Percentiles rank a stretch among this genome's conserved stretches.
These are phyloP conservation scores for Chalara sp. DNA, from an alignment of 2,329 filamentous ascomycete genomes.

Conservation along the genomic window DNA sequence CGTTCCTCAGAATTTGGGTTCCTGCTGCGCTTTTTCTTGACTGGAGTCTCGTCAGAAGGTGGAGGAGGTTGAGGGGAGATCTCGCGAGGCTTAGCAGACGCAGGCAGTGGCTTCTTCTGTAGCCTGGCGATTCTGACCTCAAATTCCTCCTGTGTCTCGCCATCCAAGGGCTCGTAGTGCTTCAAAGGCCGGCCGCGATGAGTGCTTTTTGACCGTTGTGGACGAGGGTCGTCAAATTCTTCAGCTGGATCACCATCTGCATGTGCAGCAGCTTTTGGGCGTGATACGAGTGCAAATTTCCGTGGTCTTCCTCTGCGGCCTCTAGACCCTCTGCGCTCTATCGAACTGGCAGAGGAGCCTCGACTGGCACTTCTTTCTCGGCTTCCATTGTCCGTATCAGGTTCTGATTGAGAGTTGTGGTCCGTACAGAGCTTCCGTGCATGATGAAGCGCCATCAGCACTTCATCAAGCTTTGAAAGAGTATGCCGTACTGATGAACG, in stretches of 20 bases:
- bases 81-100: slow-evolving; percentile 17
- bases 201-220: slow-evolving; percentile 15
- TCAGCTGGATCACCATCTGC: slow-evolving; percentile 1
- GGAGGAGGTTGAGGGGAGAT: slow-evolving; percentile 1
- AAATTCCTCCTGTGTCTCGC: slow-evolving; percentile 35
- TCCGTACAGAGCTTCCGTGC: slow-evolving; percentile 46
- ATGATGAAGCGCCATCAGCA: slow-evolving; percentile 66
- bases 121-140: slow-evolving; percentile 39
- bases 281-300: slow-evolving; percentile 16
- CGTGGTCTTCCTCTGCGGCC: slow-evolving; percentile 15
- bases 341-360: background rate
- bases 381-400: slow-evolving; percentile 21
- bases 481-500: slow-evolving; percentile 65
- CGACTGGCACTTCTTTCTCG: background rate
- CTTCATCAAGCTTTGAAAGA: slow-evolving; percentile 59
- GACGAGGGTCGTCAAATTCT: background rate
- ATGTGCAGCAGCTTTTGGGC: background rate
- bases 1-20: slow-evolving; percentile 6
- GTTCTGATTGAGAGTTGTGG: slow-evolving; percentile 25
- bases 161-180: slow-evolving; percentile 18
- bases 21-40: slow-evolving; percentile 4
- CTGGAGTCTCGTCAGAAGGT: background rate
- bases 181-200: slow-evolving; percentile 20
- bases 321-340: slow-evolving; percentile 5
- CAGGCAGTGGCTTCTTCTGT: slow-evolving; percentile 34